Base-by-base conservation (phyloP, 176 grass and related monocot species). In the Zea luxurians region DNA sequence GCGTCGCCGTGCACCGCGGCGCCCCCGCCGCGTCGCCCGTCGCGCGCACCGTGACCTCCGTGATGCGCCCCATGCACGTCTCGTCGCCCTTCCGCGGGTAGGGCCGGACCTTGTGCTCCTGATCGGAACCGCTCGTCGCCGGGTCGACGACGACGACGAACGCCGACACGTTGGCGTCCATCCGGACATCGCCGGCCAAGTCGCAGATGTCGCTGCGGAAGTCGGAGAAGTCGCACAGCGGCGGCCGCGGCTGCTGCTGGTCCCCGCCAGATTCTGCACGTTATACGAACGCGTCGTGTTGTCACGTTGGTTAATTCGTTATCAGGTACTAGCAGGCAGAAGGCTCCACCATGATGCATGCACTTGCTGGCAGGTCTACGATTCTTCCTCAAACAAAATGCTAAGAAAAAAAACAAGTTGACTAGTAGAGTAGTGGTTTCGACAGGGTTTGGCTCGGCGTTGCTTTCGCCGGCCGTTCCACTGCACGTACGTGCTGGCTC, bases 61-160 rank as follows among this genome's bases (percentile, higher is more conserved):
- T 60, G 1, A 99, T 61, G 12, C 85, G 74, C 21, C 61, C 16
- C 64, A 92, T 69, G 74, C 89, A 92, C 16, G 70, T 73, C 36
- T 73, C 68, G 65, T 99, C 92, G 7, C 92, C 96, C 78, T 99
- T 99, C 58, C 96, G 85, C 12, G 92, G 87, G 77, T 99, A 99
- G 20, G 96, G 96, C 27, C 71, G 78, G 15, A 99, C 71, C 69
- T 15, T 82, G 73, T 89, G 87, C 48, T 81, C 43, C 78, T 80
- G 41, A 1, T 61, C 27, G 27, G 27, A 27, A 27, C 27, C 43
- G 43, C 3, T 5, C 3, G 3, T 48, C 5, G 80, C 40, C 12
- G 87, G 62, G 65, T 90, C 80, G 3, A 89, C 73, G 1, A 90
- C 68, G 10, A 91, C 68, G 10, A 91, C 27, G 55, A 90, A 80